Conservation (phyloP, 805 yeast species). For the Ogataea henricii region DNA sequence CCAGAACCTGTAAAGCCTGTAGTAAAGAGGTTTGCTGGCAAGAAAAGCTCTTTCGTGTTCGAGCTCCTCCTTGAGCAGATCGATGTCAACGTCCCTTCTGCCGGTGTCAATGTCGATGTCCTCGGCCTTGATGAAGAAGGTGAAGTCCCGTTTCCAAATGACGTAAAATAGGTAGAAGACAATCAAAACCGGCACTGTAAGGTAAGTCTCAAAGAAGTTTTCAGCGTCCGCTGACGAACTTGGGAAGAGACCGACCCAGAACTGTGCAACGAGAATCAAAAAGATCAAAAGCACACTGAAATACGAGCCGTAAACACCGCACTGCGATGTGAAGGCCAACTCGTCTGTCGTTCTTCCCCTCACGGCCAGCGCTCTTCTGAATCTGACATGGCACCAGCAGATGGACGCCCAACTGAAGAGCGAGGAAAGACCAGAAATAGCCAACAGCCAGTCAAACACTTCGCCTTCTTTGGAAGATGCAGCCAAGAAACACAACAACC, state of each 20-base stretch:
- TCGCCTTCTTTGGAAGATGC: constrained; percentile 51
- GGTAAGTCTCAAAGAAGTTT: constrained; percentile 60
- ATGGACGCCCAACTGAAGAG: constrained; percentile 71
- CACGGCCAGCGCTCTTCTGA: constrained; percentile 58
- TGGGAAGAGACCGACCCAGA: constrained; percentile 78
- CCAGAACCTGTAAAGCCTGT: constrained; percentile 52
- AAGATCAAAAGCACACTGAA: constrained; percentile 57
- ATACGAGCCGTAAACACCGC: constrained; percentile 64
- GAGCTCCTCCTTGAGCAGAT: constrained; percentile 49
- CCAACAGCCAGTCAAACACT: constrained; percentile 66
- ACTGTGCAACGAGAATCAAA: constrained; percentile 64
- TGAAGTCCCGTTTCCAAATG: constrained; percentile 37
- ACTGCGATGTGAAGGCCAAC: constrained; percentile 60
- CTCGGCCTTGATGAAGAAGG: constrained; percentile 8
- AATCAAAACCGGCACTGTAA: constrained; percentile 59
- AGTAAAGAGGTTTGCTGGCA: constrained; percentile 42
- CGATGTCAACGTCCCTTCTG: constrained; percentile 54
- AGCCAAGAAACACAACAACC: constrained; percentile 54
- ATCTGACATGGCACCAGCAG: constrained; percentile 60
- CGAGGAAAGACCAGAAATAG: constrained; percentile 65
- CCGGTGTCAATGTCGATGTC: constrained; percentile 62
- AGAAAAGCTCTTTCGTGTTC: constrained; percentile 50
- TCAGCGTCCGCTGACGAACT: constrained; percentile 50
- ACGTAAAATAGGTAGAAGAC: constrained; percentile 40
- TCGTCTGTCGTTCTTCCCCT: constrained; percentile 67